Conservation (phyloP, 73 alveolate species). For the Symbiodinium pilosum region DNA sequence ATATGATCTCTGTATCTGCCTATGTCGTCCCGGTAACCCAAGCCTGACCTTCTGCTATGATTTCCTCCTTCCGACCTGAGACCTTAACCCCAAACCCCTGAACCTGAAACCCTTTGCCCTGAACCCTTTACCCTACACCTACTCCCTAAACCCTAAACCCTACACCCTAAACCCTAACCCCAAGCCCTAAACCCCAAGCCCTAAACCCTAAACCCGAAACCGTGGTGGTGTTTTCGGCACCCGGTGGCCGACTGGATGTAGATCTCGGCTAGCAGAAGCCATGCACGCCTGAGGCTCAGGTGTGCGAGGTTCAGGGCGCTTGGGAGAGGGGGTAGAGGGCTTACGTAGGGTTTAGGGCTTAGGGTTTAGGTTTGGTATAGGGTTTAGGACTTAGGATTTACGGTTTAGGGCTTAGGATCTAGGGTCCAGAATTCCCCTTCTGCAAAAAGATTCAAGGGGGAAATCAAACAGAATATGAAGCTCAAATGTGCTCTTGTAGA, state of each 20-base stretch:
- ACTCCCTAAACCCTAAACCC: not conserved
- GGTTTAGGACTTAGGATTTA: not conserved
- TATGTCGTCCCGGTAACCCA: too few species aligned
- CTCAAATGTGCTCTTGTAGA: too few species aligned
- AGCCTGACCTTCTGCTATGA: not conserved
- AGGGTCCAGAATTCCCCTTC: not conserved
- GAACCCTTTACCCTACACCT: not conserved
- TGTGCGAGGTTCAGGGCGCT: too few species aligned
- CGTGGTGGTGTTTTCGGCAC: not conserved
- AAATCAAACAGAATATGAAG: too few species aligned
- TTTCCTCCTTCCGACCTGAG: not conserved
- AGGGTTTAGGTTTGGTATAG: not conserved
- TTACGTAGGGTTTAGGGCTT: not conserved
- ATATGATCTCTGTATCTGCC: too few species aligned
- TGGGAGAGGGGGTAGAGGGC: not conserved
- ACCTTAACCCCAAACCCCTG: not conserved
- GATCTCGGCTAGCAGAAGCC: slow-evolving; percentile 98
- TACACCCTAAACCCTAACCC: not conserved
- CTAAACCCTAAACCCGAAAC: not conserved
- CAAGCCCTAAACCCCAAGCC: not conserved
- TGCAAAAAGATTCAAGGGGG: too few species aligned
- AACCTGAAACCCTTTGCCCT: not conserved
- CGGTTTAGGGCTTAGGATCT: not conserved
- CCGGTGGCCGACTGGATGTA: slow-evolving; percentile 96
- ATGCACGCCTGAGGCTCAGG: slow-evolving; percentile 96